phyloP scores from a whole-genome alignment of 805 yeast genomes.

The Brettanomyces nanus region DNA sequence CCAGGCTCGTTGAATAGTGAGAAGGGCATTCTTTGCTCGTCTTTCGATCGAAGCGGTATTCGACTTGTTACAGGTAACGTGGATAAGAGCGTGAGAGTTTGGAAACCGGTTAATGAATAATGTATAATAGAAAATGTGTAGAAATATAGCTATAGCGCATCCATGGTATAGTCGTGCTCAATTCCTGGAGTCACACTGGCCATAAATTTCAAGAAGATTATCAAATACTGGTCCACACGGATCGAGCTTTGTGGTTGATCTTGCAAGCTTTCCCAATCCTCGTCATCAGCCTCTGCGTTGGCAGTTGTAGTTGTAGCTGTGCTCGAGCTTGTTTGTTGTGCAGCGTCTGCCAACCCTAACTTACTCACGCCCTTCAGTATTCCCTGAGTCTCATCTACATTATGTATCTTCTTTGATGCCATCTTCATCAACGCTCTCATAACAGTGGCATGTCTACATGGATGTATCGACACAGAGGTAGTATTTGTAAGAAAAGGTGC shows the following conservation, averaged over 20 bases:
- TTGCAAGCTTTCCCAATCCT: constrained; percentile 18
- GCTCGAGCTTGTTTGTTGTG: constrained; percentile 6
- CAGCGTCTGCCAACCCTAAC: constrained; percentile 36
- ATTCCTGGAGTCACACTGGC: constrained; percentile 97
- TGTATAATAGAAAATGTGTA: background rate
- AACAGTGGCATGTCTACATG: constrained; percentile 91
- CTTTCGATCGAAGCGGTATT: constrained; percentile 73
- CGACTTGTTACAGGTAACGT: constrained; percentile 81
- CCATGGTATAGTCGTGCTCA: constrained; percentile 98
- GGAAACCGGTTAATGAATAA: constrained; percentile 30
- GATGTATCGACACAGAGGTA: constrained; percentile 86
- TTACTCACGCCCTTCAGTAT: constrained; percentile 37
- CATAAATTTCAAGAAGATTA: constrained; percentile 86
- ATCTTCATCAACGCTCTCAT: constrained; percentile 81
- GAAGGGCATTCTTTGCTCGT: constrained; percentile 57
- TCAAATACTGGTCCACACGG: constrained; percentile 84
- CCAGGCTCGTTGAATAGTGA: constrained; percentile 70
- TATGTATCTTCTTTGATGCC: constrained; percentile 37
- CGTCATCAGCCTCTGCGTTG: constrained; percentile 9
- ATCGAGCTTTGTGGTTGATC: constrained; percentile 30
- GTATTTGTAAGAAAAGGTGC: constrained; percentile 76
- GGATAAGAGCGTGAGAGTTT: constrained; percentile 79
- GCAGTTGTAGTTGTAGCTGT: constrained; percentile 24
- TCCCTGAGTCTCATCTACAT: constrained; percentile 17
- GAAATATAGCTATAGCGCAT: constrained; percentile 47